Evolutionary conservation across 176 grass and related monocot species (phyloP), one percentile per base, ranked within the genome.

Genomic region (Ampelocalamus luodianensis): DNA sequence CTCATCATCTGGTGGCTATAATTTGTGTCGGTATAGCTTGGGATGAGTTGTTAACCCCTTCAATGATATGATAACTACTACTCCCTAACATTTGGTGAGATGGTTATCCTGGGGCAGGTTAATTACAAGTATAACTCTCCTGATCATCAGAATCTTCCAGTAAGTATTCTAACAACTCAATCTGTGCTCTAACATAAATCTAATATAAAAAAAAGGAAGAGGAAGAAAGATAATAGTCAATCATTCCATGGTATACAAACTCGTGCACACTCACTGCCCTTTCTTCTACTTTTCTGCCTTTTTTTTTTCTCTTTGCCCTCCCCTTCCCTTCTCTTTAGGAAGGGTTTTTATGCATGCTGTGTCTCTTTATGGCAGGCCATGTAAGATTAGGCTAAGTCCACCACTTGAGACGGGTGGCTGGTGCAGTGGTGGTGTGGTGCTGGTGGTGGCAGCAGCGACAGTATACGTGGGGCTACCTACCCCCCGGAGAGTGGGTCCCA

Each of bases 241-340:
- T 71, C 88, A 77, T 83, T 86, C 22, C 79, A 83, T 79, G 89
- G 74, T 68, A 79, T 67, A 37, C 79, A 82, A 64, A 81, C 56
- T 76, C 72, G 58, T 82, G 74, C 74, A 90, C 78, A 81, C 55
- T 55, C 61, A 69, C 55, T 66, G 67, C 48, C 40, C 39, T 84
- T 79, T 40, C 14, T 65, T 62, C 56, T 29, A 9, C 63, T 38
- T 90, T 78, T 81, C 34, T 56, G 51, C 54, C 80, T 64, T 51
- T 46, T 15, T 5, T 14, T 29, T 70, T 22, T 48, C n/a, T 36
- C 14, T 78, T 77, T 68, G 20, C 39, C 4, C 76, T 50, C n/a
- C 71, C 49, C 10, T 44, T 7, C 9, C 65, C 36, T 82, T 44
- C 65, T 73, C 74, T 90, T 83, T 87, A 84, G 40, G 42, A 32